phyloP scores from a whole-genome alignment of 1,284 basidiomycete species.

The Cutaneotrichosporon arboriforme region DNA sequence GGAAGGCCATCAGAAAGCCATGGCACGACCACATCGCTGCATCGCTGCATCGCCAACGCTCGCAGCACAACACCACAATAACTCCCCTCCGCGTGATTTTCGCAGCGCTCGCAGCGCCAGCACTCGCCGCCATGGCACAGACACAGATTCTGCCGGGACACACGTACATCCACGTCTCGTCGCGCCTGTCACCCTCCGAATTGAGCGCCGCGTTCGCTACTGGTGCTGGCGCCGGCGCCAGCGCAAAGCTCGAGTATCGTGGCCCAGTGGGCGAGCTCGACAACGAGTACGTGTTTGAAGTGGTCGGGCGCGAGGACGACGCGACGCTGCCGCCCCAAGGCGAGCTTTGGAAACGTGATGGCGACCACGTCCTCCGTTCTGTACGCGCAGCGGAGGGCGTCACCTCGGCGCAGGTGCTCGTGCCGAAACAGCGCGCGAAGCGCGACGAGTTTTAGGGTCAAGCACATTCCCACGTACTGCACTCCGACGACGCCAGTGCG shows the following conservation, averaged over 20 bases:
- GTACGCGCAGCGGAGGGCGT: slow-evolving; percentile 29
- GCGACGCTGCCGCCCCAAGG: slow-evolving; percentile 10
- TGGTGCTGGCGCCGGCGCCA: not conserved
- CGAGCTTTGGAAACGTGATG: slow-evolving; percentile 13
- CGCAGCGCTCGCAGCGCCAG: not conserved
- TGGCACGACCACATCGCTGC: not conserved
- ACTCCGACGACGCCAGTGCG: too few species aligned
- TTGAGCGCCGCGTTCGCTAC: not conserved
- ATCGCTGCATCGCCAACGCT: not conserved
- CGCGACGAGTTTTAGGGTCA: slow-evolving; percentile 29
- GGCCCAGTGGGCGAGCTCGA: slow-evolving; percentile 41
- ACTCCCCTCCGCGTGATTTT: slow-evolving; percentile 3
- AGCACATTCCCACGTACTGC: too few species aligned
- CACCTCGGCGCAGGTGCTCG: slow-evolving; percentile 27
- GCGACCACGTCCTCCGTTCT: slow-evolving; percentile 13
- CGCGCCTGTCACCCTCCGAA: slow-evolving; percentile 9
- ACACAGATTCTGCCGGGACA: slow-evolving; percentile 23
- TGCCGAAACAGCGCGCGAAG: slow-evolving; percentile 34
- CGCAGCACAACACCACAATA: slow-evolving; percentile 6
- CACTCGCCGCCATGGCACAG: slow-evolving; percentile 10
- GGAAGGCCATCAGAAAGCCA: too few species aligned
- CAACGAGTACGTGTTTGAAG: slow-evolving; percentile 42
- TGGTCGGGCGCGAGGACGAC: not conserved
- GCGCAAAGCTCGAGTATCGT: slow-evolving; percentile 22
- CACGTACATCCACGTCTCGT: slow-evolving; percentile 37